Conservation (phyloP, 2,329 filamentous ascomycete species). For the Venturia aucupariae region DNA sequence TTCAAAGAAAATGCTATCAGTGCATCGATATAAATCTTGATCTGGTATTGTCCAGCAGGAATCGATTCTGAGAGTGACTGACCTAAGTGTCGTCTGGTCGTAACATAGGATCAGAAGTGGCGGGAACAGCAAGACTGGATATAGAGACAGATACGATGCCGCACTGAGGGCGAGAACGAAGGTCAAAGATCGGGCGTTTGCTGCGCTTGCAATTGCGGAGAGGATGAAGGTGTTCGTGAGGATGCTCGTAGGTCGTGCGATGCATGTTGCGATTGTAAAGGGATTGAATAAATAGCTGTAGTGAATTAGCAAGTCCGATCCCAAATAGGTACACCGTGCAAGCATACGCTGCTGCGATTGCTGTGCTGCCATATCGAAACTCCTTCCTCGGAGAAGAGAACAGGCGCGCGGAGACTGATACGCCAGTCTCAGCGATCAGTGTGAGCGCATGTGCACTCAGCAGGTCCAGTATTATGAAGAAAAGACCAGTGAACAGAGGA, state of each 20-base stretch:
- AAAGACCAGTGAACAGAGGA: slow-evolving; percentile 64
- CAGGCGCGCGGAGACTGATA: slow-evolving; percentile 61
- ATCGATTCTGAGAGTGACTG: background rate
- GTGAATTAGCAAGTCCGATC: background rate
- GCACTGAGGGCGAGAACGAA: slow-evolving; percentile 79
- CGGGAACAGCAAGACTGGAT: slow-evolving; percentile 77
- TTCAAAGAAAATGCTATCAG: background rate
- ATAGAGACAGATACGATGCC: slow-evolving; percentile 85
- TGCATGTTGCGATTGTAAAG: slow-evolving; percentile 82
- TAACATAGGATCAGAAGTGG: slow-evolving; percentile 74
- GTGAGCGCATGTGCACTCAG: slow-evolving; percentile 71
- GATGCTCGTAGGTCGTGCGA: slow-evolving; percentile 79
- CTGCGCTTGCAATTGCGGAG: slow-evolving; percentile 71
- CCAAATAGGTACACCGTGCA: background rate
- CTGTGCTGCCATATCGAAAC: slow-evolving; percentile 63
- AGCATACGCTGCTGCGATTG: slow-evolving; percentile 68
- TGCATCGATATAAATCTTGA: slow-evolving; percentile 16
- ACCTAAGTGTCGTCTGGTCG: slow-evolving; percentile 39
- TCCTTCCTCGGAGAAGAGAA: slow-evolving; percentile 72
- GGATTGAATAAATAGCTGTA: slow-evolving; percentile 84
- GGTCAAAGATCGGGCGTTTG: slow-evolving; percentile 59
- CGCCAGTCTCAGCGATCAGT: slow-evolving; percentile 71
- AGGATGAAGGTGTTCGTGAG: slow-evolving; percentile 86
- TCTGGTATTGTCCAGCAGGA: background rate
- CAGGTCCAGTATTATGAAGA: slow-evolving; percentile 76